phyloP scores from a whole-genome alignment of 345 rosid genomes.

The Schrenkiella parvula region DNA sequence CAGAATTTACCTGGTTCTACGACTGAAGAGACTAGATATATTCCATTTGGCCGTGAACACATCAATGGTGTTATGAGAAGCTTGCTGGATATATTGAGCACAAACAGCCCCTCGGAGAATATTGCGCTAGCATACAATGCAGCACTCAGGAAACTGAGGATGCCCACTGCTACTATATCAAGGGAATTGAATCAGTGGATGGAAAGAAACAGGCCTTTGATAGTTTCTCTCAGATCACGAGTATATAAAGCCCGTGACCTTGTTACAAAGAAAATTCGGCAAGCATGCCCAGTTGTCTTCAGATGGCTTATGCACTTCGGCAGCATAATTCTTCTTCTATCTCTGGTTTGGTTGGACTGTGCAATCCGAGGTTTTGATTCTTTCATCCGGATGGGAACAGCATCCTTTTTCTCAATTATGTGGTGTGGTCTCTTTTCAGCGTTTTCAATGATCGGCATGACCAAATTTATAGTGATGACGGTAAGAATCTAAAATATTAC shows the following conservation, averaged over 20 bases:
- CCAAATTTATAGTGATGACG: conserved; percentile 62
- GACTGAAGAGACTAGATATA: conserved; percentile 36
- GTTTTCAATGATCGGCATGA: conserved; percentile 70
- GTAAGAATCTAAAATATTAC: conserved; percentile 43
- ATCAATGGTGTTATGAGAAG: conserved; percentile 32
- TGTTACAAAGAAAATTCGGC: conserved; percentile 45
- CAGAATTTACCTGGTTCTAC: conserved; percentile 23
- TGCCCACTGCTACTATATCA: conserved; percentile 32
- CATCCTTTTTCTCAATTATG: conserved; percentile 72
- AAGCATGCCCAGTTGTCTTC: conserved; percentile 52
- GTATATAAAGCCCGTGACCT: conserved; percentile 41
- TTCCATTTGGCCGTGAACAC: conserved; percentile 35
- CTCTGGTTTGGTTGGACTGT: conserved; percentile 87
- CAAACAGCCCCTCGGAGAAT: conserved; percentile 44
- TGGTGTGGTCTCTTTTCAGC: conserved; percentile 90
- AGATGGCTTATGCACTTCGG: conserved; percentile 62
- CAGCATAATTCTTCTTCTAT: conserved; percentile 61
- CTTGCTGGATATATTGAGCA: conserved; percentile 40
- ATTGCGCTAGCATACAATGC: conserved; percentile 41
- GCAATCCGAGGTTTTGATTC: conserved; percentile 83
- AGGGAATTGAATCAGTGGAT: conserved; percentile 47
- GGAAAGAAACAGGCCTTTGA: conserved; percentile 55
- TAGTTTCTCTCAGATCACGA: conserved; percentile 33
- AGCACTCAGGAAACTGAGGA: conserved; percentile 42
- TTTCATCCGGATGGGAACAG: conserved; percentile 79